These are phyloP conservation scores for Hyphopichia buzzinii DNA, from an alignment of 1,139 yeast genomes.

Conservation along the genomic window DNA sequence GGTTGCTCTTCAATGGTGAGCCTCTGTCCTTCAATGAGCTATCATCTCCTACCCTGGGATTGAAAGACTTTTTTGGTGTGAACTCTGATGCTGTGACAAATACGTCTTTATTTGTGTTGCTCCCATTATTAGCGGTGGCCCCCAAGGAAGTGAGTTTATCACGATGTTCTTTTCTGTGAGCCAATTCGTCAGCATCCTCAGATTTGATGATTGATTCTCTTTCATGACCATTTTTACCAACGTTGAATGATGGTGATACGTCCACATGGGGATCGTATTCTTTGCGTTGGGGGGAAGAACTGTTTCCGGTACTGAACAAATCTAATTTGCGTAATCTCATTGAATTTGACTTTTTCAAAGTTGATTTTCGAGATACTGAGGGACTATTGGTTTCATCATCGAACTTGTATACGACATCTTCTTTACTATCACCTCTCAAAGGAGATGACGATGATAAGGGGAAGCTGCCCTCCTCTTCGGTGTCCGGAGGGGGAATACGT, in stretches of 20 bases:
- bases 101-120: constrained; percentile 27
- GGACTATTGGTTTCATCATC: constrained; percentile 23
- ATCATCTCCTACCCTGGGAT: constrained; percentile 11
- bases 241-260: constrained; percentile 18
- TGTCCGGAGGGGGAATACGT: constrained; percentile 2
- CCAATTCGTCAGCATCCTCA: constrained; percentile 17
- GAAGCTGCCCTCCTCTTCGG: background rate
- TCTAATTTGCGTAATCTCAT: constrained; percentile 44
- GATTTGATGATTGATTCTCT: constrained; percentile 19
- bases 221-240: constrained; percentile 8
- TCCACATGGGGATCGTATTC: constrained; percentile 4
- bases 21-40: constrained; percentile 16
- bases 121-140: constrained; percentile 15
- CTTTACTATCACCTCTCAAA: constrained; percentile 8
- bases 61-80: constrained; percentile 4
- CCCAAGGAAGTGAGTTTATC: constrained; percentile 19
- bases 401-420: constrained; percentile 32
- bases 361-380: constrained; percentile 38
- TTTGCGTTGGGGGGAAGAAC: constrained; percentile 1
- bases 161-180: constrained; percentile 11
- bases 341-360: constrained; percentile 40
- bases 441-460: constrained; percentile 4
- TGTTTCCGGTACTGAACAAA: constrained; percentile 21
- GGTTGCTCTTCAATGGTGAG: constrained; percentile 13
- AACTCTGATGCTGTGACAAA: constrained; percentile 43